phyloP scores from a whole-genome alignment of 192 early-diverging fungal genomes.

The Cetraspora pellucida region DNA sequence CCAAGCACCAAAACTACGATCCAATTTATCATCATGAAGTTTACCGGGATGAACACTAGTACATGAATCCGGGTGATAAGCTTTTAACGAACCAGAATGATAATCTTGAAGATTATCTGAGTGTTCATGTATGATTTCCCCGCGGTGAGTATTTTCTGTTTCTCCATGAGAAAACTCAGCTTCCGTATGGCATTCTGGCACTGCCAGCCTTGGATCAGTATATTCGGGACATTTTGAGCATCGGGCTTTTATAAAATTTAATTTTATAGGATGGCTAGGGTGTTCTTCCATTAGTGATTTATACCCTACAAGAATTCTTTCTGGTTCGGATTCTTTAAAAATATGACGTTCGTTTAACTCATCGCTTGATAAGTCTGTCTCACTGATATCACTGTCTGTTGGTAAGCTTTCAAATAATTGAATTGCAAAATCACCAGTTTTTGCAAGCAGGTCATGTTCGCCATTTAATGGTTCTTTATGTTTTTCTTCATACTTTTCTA shows the following conservation, averaged over 20 bases:
- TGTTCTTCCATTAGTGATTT: conserved; percentile 12
- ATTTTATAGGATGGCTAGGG: neutral
- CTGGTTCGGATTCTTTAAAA: conserved; percentile 21
- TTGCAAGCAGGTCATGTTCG: neutral
- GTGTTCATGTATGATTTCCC: neutral
- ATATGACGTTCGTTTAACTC: neutral
- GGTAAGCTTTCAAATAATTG: conserved; percentile 9
- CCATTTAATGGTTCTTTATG: neutral
- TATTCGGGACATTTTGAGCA: conserved; percentile 12
- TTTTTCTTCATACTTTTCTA: neutral
- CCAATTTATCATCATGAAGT: too few relatives aligned
- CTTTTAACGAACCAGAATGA: too few relatives aligned
- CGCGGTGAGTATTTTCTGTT: neutral
- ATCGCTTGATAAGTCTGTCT: too few relatives aligned
- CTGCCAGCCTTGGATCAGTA: conserved; percentile 22
- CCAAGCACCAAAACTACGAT: neutral
- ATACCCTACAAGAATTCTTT: conserved; percentile 7
- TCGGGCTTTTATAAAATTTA: neutral
- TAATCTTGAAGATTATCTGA: neutral
- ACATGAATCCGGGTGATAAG: too few relatives aligned
- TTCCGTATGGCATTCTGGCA: conserved; percentile 5
- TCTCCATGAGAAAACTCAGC: neutral
- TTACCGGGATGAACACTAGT: too few relatives aligned
- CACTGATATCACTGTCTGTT: neutral
- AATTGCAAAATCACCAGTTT: conserved; percentile 10